Evolutionary conservation across 352 stramenopile species (phyloP).

Genomic region (Pythium phragmiticola): DNA sequence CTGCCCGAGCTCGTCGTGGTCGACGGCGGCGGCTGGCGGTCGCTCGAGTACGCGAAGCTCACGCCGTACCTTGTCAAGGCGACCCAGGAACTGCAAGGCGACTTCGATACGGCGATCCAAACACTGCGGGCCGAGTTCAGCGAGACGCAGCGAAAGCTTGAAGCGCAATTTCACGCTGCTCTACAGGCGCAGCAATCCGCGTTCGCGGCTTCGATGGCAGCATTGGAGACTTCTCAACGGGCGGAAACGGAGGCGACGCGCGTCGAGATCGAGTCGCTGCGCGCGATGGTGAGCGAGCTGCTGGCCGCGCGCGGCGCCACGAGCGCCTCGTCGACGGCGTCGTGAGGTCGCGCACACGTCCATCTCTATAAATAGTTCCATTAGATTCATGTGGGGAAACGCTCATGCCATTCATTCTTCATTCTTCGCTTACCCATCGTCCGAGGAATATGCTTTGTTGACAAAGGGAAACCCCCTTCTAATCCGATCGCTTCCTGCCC

Average conservation of each 20-base stretch:
- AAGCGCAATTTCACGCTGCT: neutral
- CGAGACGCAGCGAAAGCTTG: neutral
- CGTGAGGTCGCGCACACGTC: neutral
- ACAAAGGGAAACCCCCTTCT: slow-evolving; percentile 10
- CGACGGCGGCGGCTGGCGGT: slow-evolving; percentile 49
- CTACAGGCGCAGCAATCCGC: slow-evolving; percentile 13
- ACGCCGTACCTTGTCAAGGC: slow-evolving; percentile 53
- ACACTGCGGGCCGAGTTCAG: neutral
- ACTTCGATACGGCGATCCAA: slow-evolving; percentile 25
- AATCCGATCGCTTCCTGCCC: slow-evolving; percentile 13
- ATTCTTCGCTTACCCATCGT: neutral
- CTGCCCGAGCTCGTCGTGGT: slow-evolving; percentile 54
- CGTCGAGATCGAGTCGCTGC: slow-evolving; percentile 12
- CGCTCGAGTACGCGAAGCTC: slow-evolving; percentile 56
- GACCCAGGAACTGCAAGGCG: slow-evolving; percentile 52
- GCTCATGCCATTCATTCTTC: neutral
- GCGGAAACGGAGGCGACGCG: neutral
- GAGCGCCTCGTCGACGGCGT: neutral
- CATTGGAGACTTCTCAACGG: slow-evolving; percentile 1
- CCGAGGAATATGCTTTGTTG: neutral
- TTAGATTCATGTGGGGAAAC: neutral
- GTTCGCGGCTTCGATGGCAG: neutral
- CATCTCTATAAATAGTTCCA: neutral
- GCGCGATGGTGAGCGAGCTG: slow-evolving; percentile 2
- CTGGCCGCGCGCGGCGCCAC: neutral